A percentile compares a stretch with the other conserved stretches of the same genome.
Conservation (phyloP, 163 green algal species). For the Smithsoniella earleae region DNA sequence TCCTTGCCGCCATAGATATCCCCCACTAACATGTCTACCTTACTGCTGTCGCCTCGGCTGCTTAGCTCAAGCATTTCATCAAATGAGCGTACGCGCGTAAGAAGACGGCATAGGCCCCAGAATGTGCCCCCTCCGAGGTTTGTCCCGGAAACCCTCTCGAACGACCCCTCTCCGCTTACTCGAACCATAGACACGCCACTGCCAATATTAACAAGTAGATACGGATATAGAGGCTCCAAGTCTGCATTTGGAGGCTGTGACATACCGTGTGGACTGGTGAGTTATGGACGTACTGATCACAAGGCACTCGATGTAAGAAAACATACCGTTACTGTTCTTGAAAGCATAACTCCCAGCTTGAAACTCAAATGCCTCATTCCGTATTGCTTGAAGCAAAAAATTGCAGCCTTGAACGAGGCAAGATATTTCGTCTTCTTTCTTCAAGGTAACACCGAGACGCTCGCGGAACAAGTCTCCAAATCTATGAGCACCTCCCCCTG, state of each 20-base stretch:
- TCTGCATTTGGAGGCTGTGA: conserved; percentile 35
- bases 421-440: conserved; percentile 90
- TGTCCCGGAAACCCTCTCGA: conserved; percentile 79
- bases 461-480: conserved; percentile 66
- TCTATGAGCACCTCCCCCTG: conserved; percentile 46
- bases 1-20: conserved; percentile 97
- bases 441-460: conserved; percentile 76
- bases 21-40: conserved; percentile 98
- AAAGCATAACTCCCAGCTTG: conserved; percentile 14
- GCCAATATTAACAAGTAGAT: conserved; percentile 98
- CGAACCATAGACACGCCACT: conserved; percentile 85
- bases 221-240: conserved; percentile 72
- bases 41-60: conserved; percentile 74
- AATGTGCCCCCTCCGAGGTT: conserved; percentile 94
- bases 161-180: conserved; percentile 63
- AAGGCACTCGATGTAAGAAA: neutral
- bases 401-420: conserved; percentile 79
- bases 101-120: conserved; percentile 86
- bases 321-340: neutral
- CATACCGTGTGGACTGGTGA: neutral
- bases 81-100: conserved; percentile 81
- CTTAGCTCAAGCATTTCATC: conserved; percentile 94
- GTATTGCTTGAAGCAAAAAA: conserved; percentile 90
- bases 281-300: neutral
- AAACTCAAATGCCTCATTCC: conserved; percentile 80